Evolutionary conservation across 2,329 filamentous ascomycete genomes (phyloP).

Genomic region (Epicoccum nigrum): DNA sequence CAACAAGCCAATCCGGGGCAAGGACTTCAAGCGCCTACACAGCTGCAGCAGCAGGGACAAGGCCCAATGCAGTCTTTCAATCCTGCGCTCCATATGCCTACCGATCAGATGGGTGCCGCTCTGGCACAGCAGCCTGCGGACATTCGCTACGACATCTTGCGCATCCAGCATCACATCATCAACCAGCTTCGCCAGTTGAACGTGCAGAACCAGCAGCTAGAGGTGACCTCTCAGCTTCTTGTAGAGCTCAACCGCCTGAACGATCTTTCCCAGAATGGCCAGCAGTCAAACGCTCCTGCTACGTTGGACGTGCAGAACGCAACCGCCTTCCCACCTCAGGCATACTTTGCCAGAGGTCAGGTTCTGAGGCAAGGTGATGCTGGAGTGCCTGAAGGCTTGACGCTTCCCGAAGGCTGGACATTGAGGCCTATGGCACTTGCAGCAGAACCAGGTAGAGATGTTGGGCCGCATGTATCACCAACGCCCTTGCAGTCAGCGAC

Average conservation of each 20-base stretch:
- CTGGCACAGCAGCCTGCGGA: slow-evolving; percentile 39
- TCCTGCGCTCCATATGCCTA: slow-evolving; percentile 12
- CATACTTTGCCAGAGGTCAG: slow-evolving; percentile 41
- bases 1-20: slow-evolving; percentile 31
- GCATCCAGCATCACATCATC: slow-evolving; percentile 47
- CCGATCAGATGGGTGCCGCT: slow-evolving; percentile 26
- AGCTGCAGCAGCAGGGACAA: slow-evolving; percentile 24
- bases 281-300: slow-evolving; percentile 34
- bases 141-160: slow-evolving; percentile 45
- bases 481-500: slow-evolving; percentile 14
- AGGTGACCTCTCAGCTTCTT: slow-evolving; percentile 41
- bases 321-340: slow-evolving; percentile 35
- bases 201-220: slow-evolving; percentile 42
- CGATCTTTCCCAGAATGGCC: slow-evolving; percentile 23
- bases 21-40: slow-evolving; percentile 28
- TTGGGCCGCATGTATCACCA: slow-evolving; percentile 6
- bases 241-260: slow-evolving; percentile 38
- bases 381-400: slow-evolving; percentile 43
- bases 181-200: slow-evolving; percentile 44
- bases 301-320: slow-evolving; percentile 30
- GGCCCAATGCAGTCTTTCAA: slow-evolving; percentile 15
- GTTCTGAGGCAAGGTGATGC: slow-evolving; percentile 43
- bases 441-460: slow-evolving; percentile 24
- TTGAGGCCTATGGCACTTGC: slow-evolving; percentile 41
- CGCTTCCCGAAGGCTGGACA: slow-evolving; percentile 48